A percentile compares a stretch with the other conserved stretches of the same genome.
Conservation (phyloP, 208 protist species). For the Spongospora subterranea region DNA sequence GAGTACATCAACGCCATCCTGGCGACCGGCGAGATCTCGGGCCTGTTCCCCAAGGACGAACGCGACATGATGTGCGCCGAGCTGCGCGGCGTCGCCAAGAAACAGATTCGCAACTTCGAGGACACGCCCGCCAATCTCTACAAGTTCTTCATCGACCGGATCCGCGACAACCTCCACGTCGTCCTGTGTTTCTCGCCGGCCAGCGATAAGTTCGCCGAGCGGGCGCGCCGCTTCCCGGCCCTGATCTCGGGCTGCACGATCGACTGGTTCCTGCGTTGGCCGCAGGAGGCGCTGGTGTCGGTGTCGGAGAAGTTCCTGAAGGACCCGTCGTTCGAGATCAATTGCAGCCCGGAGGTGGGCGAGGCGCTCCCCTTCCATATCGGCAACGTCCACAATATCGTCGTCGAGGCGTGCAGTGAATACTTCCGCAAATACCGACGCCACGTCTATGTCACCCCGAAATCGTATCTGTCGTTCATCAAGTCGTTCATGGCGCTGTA, state of each 20-base stretch:
- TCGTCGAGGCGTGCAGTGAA: conserved; percentile 70
- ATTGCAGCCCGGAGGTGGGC: conserved; percentile 64
- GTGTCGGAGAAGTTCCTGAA: conserved; percentile 75
- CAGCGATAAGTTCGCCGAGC: conserved; percentile 92
- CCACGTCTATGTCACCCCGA: conserved; percentile 81
- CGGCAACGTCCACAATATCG: conserved; percentile 75
- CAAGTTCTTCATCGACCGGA: conserved; percentile 94
- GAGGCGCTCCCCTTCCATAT: conserved; percentile 74
- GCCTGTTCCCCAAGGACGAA: conserved; percentile 95
- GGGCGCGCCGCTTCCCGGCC: conserved; percentile 94
- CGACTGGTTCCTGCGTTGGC: conserved; percentile 98
- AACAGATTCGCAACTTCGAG: conserved; percentile 83
- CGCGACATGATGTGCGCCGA: conserved; percentile 93
- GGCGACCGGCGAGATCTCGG: conserved; percentile 87
- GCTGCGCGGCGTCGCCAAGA: conserved; percentile 90
- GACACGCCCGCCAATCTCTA: conserved; percentile 93
- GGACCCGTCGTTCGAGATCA: conserved; percentile 67
- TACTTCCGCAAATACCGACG: conserved; percentile 80
- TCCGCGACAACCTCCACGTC: conserved; percentile 93
- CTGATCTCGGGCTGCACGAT: conserved; percentile 94
- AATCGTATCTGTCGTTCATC: conserved; percentile 85
- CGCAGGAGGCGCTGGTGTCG: conserved; percentile 85
- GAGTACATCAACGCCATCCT: conserved; percentile 96
- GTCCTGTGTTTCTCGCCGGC: conserved; percentile 96
- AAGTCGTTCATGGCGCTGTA: conserved; percentile 78